Evolutionary conservation across 2,329 filamentous ascomycete species (phyloP).

Genomic region (Calonectria crousiana): DNA sequence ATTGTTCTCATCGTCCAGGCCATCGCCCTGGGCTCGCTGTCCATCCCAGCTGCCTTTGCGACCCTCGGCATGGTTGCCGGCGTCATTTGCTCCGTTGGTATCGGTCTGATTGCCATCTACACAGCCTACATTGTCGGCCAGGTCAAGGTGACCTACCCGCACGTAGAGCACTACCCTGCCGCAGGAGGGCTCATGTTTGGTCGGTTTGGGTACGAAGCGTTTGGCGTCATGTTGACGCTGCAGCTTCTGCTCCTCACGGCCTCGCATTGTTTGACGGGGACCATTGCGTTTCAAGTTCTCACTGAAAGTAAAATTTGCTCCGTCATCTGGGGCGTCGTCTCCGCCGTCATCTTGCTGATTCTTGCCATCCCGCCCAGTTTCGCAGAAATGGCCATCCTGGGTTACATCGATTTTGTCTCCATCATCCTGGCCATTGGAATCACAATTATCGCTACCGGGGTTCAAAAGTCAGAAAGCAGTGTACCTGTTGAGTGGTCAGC

Average conservation of each 20-base stretch:
- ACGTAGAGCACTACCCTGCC: conserved; percentile 72
- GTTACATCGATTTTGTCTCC: conserved; percentile 35
- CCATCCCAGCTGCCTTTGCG: conserved; percentile 35
- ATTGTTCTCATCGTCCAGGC: conserved; percentile 35
- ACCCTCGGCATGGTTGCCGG: conserved; percentile 46
- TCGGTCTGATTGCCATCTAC: conserved; percentile 55
- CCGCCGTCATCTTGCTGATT: conserved; percentile 51
- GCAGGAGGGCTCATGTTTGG: conserved; percentile 71
- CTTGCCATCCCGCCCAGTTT: conserved; percentile 56
- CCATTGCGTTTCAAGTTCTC: conserved; percentile 72
- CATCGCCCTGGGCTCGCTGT: conserved; percentile 36
- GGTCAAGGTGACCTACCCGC: conserved; percentile 58
- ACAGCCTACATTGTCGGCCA: conserved; percentile 54
- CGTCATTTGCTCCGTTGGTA: conserved; percentile 48
- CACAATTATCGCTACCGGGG: conserved; percentile 71
- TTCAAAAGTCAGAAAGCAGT: conserved; percentile 44
- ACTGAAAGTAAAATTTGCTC: conserved; percentile 62
- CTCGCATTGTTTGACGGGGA: conserved; percentile 74
- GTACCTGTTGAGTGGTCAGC: conserved; percentile 46
- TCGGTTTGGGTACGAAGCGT: conserved; percentile 65
- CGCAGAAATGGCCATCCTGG: conserved; percentile 53
- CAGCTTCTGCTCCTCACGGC: conserved; percentile 75
- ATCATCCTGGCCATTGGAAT: conserved; percentile 67
- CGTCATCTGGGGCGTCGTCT: conserved; percentile 52
- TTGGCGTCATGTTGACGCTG: conserved; percentile 68